Percentiles rank a stretch among this genome's conserved stretches.
Evolutionary conservation across 495 filamentous ascomycete species (phyloP).

Genomic region (Massariosphaeria phaeospora): DNA sequence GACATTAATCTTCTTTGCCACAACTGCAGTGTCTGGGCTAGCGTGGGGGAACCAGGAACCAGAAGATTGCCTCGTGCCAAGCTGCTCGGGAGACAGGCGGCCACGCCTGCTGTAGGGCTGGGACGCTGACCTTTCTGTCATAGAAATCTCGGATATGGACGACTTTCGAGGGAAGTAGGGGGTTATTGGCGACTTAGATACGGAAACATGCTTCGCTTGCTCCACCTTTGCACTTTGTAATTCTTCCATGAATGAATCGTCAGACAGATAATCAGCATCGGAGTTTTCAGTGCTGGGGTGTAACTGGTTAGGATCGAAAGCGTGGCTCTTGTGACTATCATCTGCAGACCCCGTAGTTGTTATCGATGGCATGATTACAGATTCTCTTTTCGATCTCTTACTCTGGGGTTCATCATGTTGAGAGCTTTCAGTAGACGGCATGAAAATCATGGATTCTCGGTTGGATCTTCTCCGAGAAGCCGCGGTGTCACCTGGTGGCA

Average conservation of each 20-base stretch:
- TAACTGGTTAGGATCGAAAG: conserved; percentile 33
- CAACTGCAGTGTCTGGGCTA: conserved; percentile 35
- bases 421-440: background rate
- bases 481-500: background rate
- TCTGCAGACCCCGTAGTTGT: too few relatives aligned
- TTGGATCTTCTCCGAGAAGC: conserved; percentile 11
- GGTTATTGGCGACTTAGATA: conserved; percentile 78
- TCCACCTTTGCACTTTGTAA: conserved; percentile 75
- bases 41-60: conserved; percentile 21
- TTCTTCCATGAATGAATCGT: conserved; percentile 88
- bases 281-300: conserved; percentile 35
- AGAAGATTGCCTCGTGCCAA: conserved; percentile 16
- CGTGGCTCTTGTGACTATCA: conserved; percentile 13
- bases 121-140: conserved; percentile 18
- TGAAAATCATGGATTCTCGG: conserved; percentile 19
- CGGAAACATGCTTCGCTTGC: conserved; percentile 75
- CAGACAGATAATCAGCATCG: conserved; percentile 62
- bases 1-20: conserved; percentile 72
- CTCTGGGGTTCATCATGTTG: background rate
- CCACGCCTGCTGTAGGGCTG: conserved; percentile 12
- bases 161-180: conserved; percentile 53
- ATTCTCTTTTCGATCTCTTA: conserved; percentile 9
- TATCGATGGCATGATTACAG: background rate
- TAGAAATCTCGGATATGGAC: conserved; percentile 30
- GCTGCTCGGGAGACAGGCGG: conserved; percentile 17